Conservation (phyloP, 2,329 filamentous ascomycete species). For the Verticillium albo-atrum region DNA sequence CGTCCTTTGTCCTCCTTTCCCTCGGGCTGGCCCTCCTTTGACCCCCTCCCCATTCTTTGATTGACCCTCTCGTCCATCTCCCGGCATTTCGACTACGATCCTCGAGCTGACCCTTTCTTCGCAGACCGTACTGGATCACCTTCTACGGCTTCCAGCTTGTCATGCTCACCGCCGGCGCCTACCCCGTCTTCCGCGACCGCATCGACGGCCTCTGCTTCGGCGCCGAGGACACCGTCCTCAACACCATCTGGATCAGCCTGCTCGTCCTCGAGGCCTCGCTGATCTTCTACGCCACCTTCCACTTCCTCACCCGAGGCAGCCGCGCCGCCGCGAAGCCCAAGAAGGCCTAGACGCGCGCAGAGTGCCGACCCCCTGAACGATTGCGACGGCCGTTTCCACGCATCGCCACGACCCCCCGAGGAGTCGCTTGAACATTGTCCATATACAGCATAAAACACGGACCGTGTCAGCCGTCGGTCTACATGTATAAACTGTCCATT, state of each 20-base stretch:
- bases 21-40: too few relatives aligned
- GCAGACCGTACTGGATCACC: slow-evolving; percentile 16
- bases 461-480: too few relatives aligned
- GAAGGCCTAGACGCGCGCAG: background rate
- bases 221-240: slow-evolving; percentile 34
- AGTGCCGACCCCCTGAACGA: background rate
- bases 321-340: background rate
- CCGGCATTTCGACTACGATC: background rate
- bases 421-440: background rate
- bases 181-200: slow-evolving; percentile 21
- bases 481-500: too few relatives aligned
- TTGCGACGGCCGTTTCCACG: background rate
- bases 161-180: slow-evolving; percentile 11
- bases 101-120: background rate
- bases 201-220: slow-evolving; percentile 19
- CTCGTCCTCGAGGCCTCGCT: slow-evolving; percentile 39
- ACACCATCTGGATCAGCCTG: slow-evolving; percentile 43
- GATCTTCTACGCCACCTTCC: slow-evolving; percentile 33
- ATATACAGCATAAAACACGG: background rate
- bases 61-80: background rate
- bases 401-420: background rate
- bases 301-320: background rate
- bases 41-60: background rate
- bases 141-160: slow-evolving; percentile 15
- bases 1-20: too few relatives aligned